phyloP scores from a whole-genome alignment of 352 stramenopile genomes.

The Pythium phragmiticola region DNA sequence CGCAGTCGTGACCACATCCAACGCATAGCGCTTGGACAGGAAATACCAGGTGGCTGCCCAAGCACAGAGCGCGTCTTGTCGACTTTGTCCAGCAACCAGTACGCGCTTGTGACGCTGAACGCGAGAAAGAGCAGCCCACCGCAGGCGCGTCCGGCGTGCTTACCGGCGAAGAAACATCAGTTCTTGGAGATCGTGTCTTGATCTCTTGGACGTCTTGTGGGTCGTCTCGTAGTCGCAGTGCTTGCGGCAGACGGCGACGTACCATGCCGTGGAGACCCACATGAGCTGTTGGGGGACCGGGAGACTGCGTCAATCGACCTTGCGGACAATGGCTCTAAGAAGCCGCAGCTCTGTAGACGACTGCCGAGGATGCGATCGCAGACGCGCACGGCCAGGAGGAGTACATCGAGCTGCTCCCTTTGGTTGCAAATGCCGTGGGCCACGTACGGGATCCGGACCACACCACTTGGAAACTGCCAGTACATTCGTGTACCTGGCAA shows the following conservation, averaged over 20 bases:
- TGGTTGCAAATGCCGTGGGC: constrained; percentile 95
- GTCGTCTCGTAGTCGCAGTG: constrained; percentile 88
- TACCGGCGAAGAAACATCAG: constrained; percentile 53
- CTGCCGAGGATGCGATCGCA: constrained; percentile 91
- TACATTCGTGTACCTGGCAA: constrained; percentile 90
- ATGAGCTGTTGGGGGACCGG: constrained; percentile 92
- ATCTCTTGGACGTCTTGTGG: constrained; percentile 88
- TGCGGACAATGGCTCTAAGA: constrained; percentile 94
- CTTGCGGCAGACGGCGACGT: constrained; percentile 89
- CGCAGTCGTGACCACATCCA: too few relatives aligned
- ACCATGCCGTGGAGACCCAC: constrained; percentile 90
- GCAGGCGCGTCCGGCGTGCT: constrained; percentile 36
- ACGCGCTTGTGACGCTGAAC: constrained; percentile 38
- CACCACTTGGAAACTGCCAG: constrained; percentile 89
- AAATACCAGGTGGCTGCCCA: too few relatives aligned
- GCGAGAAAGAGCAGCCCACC: constrained; percentile 40
- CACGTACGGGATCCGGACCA: constrained; percentile 94
- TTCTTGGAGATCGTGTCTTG: constrained; percentile 84
- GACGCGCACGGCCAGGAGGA: constrained; percentile 90
- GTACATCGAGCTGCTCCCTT: constrained; percentile 87
- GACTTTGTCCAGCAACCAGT: constrained; percentile 45
- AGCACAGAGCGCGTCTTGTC: too few relatives aligned
- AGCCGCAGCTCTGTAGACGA: constrained; percentile 87
- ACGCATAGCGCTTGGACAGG: too few relatives aligned
- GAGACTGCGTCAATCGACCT: constrained; percentile 91